phyloP scores from a whole-genome alignment of 2,329 filamentous ascomycete species.

The Trichocomaceae sp. region DNA sequence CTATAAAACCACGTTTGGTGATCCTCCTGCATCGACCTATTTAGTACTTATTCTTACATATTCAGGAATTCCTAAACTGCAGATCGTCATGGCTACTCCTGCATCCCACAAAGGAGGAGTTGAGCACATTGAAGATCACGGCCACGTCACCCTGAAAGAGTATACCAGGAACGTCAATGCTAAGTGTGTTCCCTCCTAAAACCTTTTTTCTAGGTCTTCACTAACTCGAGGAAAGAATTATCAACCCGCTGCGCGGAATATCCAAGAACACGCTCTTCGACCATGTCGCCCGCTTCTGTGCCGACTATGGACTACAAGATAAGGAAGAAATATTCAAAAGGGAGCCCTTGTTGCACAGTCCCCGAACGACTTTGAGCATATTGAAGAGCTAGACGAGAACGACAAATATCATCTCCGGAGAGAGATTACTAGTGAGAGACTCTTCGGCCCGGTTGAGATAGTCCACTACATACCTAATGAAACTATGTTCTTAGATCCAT shows the following conservation, averaged over 20 bases:
- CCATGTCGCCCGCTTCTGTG: conserved; percentile 50
- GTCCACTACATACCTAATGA: background rate
- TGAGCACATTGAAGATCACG: conserved; percentile 16
- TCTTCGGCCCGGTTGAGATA: background rate
- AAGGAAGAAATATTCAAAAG: conserved; percentile 46
- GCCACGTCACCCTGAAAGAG: conserved; percentile 7
- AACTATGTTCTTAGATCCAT: conserved; percentile 12
- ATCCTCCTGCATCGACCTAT: background rate
- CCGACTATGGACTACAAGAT: conserved; percentile 42
- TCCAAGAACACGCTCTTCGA: conserved; percentile 46
- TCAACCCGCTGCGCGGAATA: conserved; percentile 51
- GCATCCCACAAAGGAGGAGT: conserved; percentile 7
- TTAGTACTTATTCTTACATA: background rate
- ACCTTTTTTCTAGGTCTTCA: background rate
- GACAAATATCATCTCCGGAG: conserved; percentile 38
- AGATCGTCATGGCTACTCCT: background rate
- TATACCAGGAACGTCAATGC: conserved; percentile 18
- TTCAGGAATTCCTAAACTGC: background rate
- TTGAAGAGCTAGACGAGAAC: conserved; percentile 40
- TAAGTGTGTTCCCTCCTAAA: conserved; percentile 5
- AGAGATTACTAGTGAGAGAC: conserved; percentile 44
- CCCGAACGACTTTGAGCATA: conserved; percentile 42
- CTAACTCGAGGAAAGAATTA: conserved; percentile 24
- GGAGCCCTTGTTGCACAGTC: conserved; percentile 48
- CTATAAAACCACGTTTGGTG: background rate